phyloP scores from a whole-genome alignment of 2,329 filamentous ascomycete genomes.

The Microascus cirrosus region DNA sequence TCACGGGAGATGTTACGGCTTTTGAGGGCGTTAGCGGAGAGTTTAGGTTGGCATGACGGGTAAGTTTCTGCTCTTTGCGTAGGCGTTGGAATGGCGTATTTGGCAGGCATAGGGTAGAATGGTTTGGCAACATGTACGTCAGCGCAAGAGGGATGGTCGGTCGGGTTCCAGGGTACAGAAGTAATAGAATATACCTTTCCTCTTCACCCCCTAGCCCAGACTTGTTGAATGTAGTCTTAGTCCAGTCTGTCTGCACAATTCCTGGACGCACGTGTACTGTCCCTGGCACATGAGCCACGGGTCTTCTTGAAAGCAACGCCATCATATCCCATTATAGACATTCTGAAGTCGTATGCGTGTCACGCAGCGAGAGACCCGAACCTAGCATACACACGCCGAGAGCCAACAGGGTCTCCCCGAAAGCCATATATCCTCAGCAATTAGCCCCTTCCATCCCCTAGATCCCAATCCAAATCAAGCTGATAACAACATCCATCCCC shows the following conservation, averaged over 20 bases:
- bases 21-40: conserved; percentile 57
- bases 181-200: too few relatives aligned
- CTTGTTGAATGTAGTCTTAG: too few relatives aligned
- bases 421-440: neutral
- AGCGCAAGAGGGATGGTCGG: neutral
- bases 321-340: neutral
- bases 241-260: too few relatives aligned
- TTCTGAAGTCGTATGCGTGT: neutral
- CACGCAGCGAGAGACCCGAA: neutral
- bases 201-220: too few relatives aligned
- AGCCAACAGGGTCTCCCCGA: neutral
- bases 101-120: neutral
- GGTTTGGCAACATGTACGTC: neutral
- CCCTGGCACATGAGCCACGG: too few relatives aligned
- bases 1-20: conserved; percentile 47
- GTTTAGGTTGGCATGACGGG: conserved; percentile 23
- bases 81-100: neutral
- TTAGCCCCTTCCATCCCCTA: conserved; percentile 19
- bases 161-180: too few relatives aligned
- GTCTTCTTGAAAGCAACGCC: neutral
- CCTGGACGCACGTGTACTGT: too few relatives aligned
- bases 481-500: conserved; percentile 59
- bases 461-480: conserved; percentile 68
- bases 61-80: neutral
- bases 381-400: neutral